These are phyloP conservation scores for Leccinum solheimii DNA, from an alignment of 1,284 basidiomycete genomes.

Conservation along the genomic window DNA sequence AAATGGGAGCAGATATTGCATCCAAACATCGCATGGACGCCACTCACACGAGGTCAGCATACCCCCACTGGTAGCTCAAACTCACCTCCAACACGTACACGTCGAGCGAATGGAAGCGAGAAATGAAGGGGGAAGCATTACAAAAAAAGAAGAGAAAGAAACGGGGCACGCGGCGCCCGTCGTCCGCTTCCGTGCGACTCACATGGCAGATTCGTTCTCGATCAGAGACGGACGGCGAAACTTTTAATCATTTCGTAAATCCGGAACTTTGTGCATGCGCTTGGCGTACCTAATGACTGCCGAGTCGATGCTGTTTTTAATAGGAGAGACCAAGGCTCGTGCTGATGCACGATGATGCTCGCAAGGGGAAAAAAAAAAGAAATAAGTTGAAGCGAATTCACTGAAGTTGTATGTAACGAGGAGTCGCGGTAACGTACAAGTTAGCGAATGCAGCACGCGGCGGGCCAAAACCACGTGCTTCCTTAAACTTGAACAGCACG, in stretches of 20 bases:
- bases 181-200: not conserved
- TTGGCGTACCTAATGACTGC: not conserved
- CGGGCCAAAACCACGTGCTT: constrained; percentile 28
- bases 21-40: not conserved
- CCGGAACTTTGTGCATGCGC: constrained; percentile 8
- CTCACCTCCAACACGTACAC: constrained; percentile 1
- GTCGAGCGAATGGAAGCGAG: constrained; percentile 1
- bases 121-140: not conserved
- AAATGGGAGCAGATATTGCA: not conserved
- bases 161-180: not conserved
- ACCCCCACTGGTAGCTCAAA: not conserved
- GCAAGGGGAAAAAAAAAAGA: not conserved
- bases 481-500: constrained; percentile 2
- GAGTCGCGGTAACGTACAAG: not conserved
- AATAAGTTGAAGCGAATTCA: not conserved
- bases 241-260: not conserved
- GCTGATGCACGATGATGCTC: constrained; percentile 4
- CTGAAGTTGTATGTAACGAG: not conserved
- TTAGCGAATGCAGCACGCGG: not conserved
- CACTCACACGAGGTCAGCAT: not conserved
- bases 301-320: not conserved
- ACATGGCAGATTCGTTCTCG: constrained; percentile 2
- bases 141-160: not conserved
- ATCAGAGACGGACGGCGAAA: not conserved
- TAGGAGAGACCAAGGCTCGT: constrained; percentile 6